phyloP scores from a whole-genome alignment of 2,329 filamentous ascomycete species.

The Pseudogymnoascus sp. region DNA sequence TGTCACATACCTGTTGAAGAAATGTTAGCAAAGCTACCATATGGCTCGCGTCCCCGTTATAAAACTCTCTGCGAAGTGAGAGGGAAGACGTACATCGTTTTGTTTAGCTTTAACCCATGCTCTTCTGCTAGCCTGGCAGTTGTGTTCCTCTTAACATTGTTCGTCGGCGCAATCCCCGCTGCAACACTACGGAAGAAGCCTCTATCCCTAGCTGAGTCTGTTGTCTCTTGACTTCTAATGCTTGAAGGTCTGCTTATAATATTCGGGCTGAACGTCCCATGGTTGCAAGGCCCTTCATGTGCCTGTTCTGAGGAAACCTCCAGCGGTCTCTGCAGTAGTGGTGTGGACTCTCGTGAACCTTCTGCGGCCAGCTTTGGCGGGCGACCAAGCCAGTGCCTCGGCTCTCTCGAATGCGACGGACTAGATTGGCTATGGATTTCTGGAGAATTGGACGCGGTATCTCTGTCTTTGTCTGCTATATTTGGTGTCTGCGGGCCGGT shows the following conservation, averaged over 20 bases:
- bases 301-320: slow-evolving; percentile 21
- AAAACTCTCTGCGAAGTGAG: neutral
- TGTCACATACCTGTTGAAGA: slow-evolving; percentile 61
- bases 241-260: slow-evolving; percentile 24
- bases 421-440: neutral
- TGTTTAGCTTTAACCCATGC: slow-evolving; percentile 22
- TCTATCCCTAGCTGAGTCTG: slow-evolving; percentile 17
- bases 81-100: slow-evolving; percentile 55
- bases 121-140: slow-evolving; percentile 21
- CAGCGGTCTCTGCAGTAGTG: slow-evolving; percentile 39
- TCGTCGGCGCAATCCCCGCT: slow-evolving; percentile 14
- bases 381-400: slow-evolving; percentile 2
- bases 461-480: neutral
- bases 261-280: slow-evolving; percentile 70
- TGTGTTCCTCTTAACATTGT: slow-evolving; percentile 21
- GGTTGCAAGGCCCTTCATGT: slow-evolving; percentile 46
- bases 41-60: neutral
- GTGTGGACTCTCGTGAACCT: slow-evolving; percentile 41
- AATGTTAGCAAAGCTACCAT: slow-evolving; percentile 14
- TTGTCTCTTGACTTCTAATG: slow-evolving; percentile 18
- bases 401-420: neutral
- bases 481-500: neutral
- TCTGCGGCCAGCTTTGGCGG: neutral
- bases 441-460: neutral
- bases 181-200: slow-evolving; percentile 17